Conservation (phyloP, 768 basidiomycete species). For the Botryobasidium botryosum region DNA sequence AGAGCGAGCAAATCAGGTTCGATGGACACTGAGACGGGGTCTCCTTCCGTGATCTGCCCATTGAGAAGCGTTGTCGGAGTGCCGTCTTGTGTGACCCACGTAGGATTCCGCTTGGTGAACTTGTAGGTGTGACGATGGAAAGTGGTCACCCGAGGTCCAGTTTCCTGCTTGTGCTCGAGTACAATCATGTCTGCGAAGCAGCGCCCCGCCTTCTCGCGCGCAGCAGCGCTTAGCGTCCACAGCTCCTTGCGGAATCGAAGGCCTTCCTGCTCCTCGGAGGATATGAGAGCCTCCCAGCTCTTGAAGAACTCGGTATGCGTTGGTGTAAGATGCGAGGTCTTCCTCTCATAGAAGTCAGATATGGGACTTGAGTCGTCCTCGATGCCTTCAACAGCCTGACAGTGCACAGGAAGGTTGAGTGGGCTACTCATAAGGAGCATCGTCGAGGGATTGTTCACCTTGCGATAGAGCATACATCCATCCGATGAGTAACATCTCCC, state of each 20-base stretch:
- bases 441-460: too few species aligned
- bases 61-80: constrained; percentile 35
- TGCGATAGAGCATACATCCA: constrained; percentile 87
- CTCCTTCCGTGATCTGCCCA: constrained; percentile 62
- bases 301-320: constrained; percentile 64
- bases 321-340: constrained; percentile 63
- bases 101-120: not conserved
- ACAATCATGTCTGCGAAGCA: constrained; percentile 75
- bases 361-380: constrained; percentile 31
- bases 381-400: constrained; percentile 55
- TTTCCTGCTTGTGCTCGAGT: constrained; percentile 22
- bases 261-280: constrained; percentile 76
- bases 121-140: not conserved
- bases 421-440: not conserved
- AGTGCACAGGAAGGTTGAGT: constrained; percentile 4
- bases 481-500: constrained; percentile 69
- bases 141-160: too few species aligned
- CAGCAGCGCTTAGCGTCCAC: constrained; percentile 74
- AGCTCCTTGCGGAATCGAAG: constrained; percentile 75
- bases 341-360: constrained; percentile 51
- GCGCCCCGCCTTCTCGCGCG: constrained; percentile 66
- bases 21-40: constrained; percentile 74
- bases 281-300: constrained; percentile 75
- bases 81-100: constrained; percentile 9
- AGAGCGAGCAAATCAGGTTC: constrained; percentile 77